These are phyloP conservation scores for Botrytis deweyae DNA, from an alignment of 2,329 filamentous ascomycete species.

Conservation along the genomic window DNA sequence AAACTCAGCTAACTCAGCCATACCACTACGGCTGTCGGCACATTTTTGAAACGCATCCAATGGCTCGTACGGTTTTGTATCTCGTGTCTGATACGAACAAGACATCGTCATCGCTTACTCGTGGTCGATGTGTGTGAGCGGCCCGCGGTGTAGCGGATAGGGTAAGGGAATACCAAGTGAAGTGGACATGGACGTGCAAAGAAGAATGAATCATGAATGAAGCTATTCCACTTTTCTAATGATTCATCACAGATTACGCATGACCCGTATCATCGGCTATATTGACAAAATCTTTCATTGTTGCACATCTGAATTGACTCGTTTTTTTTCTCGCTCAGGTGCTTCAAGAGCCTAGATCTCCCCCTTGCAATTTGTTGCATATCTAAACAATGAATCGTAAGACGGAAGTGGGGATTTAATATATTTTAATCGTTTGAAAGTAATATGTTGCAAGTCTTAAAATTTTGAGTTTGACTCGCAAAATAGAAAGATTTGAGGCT, in stretches of 20 bases:
- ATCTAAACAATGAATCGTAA: background rate
- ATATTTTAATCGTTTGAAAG: too few species aligned
- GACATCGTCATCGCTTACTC: background rate
- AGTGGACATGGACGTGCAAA: background rate
- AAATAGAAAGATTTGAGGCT: background rate
- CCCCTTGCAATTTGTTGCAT: background rate
- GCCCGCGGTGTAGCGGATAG: background rate
- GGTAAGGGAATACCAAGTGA: background rate
- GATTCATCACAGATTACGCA: background rate
- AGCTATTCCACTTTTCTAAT: background rate
- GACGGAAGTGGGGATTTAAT: conserved; percentile 4
- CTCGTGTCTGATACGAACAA: background rate
- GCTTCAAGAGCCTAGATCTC: background rate
- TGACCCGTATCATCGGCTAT: background rate
- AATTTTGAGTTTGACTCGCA: background rate
- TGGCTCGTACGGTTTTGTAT: background rate
- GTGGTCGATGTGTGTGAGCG: background rate
- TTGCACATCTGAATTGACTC: conserved; percentile 1
- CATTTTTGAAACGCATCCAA: background rate
- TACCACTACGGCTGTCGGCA: background rate
- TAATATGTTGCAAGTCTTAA: background rate
- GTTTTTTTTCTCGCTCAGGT: background rate
- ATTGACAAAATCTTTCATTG: background rate
- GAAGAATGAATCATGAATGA: background rate
- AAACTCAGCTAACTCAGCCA: background rate